Evolutionary conservation across 75 land plant species (phyloP).

Genomic region (Picea glauca): DNA sequence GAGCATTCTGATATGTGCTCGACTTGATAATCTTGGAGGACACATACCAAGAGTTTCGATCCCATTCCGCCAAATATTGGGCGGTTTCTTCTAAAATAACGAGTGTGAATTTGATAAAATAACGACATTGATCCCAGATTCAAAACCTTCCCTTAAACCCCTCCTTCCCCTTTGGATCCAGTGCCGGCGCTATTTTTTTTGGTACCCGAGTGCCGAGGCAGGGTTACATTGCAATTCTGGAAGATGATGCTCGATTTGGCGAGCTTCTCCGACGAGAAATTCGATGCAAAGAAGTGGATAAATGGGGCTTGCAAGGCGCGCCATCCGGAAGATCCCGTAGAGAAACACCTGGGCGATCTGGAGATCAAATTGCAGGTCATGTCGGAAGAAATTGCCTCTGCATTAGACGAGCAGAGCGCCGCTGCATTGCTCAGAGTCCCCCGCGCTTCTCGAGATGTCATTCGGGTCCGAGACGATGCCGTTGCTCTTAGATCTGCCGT

Average conservation of each 20-base stretch:
- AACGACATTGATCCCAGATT: too few relatives aligned
- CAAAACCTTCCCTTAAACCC: too few relatives aligned
- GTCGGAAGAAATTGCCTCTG: conserved; percentile 77
- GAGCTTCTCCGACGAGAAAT: conserved; percentile 71
- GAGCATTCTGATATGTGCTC: too few relatives aligned
- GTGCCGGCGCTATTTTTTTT: too few relatives aligned
- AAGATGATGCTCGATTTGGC: conserved; percentile 42
- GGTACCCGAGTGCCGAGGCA: too few relatives aligned
- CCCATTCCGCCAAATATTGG: too few relatives aligned
- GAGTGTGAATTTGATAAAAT: too few relatives aligned
- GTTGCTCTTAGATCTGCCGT: conserved; percentile 69
- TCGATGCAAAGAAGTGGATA: conserved; percentile 92
- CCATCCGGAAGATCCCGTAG: conserved; percentile 69
- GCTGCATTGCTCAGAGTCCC: conserved; percentile 90
- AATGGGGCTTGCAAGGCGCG: conserved; percentile 70
- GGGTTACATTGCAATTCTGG: too few relatives aligned
- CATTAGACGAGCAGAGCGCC: conserved; percentile 84
- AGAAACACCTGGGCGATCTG: conserved; percentile 73
- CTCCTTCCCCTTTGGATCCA: too few relatives aligned
- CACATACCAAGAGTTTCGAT: too few relatives aligned
- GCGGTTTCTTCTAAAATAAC: too few relatives aligned
- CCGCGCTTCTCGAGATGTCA: conserved; percentile 78
- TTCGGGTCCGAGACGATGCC: conserved; percentile 88
- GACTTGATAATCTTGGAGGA: too few relatives aligned
- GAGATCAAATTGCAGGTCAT: conserved; percentile 87